Percentiles rank a stretch among this genome's conserved stretches.
Evolutionary conservation across 257 asterid genomes (phyloP).

Genomic region (Cynanchum wilfordii): DNA sequence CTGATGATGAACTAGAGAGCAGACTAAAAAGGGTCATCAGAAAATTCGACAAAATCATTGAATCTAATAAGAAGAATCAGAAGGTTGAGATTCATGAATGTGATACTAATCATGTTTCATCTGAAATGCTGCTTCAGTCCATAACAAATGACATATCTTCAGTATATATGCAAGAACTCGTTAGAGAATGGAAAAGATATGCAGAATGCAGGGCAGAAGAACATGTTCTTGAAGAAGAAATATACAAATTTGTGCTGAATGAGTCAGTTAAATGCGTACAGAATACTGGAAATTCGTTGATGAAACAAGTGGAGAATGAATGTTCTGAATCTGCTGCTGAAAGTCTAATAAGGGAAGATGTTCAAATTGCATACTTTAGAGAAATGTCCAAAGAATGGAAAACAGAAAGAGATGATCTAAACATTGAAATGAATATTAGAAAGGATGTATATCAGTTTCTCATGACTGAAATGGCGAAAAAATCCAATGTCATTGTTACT

Average conservation of each 20-base stretch:
- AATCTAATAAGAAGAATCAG: slow-evolving; percentile 24
- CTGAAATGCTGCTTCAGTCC: not conserved
- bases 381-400: slow-evolving; percentile 33
- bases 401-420: slow-evolving; percentile 27
- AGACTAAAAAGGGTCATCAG: slow-evolving; percentile 30
- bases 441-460: slow-evolving; percentile 36
- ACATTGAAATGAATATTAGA: slow-evolving; percentile 26
- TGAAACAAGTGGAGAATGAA: slow-evolving; percentile 2
- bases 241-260: not conserved
- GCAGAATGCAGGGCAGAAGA: slow-evolving; percentile 3
- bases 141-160: slow-evolving; percentile 4
- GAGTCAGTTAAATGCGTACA: slow-evolving; percentile 8
- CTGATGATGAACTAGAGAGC: slow-evolving; percentile 26
- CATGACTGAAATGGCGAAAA: slow-evolving; percentile 29
- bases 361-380: slow-evolving; percentile 27
- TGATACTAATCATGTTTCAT: not conserved
- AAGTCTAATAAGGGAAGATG: slow-evolving; percentile 35
- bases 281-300: not conserved
- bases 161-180: slow-evolving; percentile 5
- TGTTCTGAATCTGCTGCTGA: slow-evolving; percentile 4
- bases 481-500: slow-evolving; percentile 7
- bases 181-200: not conserved
- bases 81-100: not conserved
- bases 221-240: slow-evolving; percentile 3
- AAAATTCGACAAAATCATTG: slow-evolving; percentile 35